Conservation (phyloP, 768 basidiomycete species). For the Tubosaeta sp. region DNA sequence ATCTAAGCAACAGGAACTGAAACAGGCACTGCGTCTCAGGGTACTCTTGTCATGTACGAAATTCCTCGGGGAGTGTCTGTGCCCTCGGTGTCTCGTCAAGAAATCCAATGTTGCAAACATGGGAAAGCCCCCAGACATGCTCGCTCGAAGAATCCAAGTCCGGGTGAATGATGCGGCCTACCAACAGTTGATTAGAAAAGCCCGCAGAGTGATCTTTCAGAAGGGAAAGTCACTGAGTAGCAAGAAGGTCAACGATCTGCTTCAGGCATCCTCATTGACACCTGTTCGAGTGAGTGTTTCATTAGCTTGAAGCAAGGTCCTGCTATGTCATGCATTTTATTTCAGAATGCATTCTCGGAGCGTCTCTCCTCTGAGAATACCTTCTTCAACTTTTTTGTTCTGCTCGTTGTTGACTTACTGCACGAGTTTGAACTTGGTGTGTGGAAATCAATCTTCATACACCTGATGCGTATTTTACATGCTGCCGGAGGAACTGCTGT, state of each 20-base stretch:
- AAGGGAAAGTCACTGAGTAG: background rate
- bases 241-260: background rate
- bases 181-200: fast-evolving
- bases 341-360: background rate
- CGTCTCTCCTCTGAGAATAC: background rate
- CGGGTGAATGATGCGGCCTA: background rate
- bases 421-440: constrained; percentile 1
- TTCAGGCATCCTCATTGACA: background rate
- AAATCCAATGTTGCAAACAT: constrained; percentile 10
- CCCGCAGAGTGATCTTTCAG: background rate
- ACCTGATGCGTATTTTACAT: background rate
- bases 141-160: background rate
- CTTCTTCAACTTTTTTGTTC: background rate
- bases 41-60: background rate
- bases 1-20: no score
- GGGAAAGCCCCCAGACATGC: constrained; percentile 9
- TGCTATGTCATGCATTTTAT: no score
- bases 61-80: constrained; percentile 20
- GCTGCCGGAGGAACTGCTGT: background rate
- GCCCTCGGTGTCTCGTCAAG: constrained; percentile 21
- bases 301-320: no score
- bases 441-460: background rate
- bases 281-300: background rate
- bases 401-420: background rate
- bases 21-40: no score